Base-by-base conservation (phyloP, 495 filamentous ascomycete genomes). In the Neurospora tetraspora region DNA sequence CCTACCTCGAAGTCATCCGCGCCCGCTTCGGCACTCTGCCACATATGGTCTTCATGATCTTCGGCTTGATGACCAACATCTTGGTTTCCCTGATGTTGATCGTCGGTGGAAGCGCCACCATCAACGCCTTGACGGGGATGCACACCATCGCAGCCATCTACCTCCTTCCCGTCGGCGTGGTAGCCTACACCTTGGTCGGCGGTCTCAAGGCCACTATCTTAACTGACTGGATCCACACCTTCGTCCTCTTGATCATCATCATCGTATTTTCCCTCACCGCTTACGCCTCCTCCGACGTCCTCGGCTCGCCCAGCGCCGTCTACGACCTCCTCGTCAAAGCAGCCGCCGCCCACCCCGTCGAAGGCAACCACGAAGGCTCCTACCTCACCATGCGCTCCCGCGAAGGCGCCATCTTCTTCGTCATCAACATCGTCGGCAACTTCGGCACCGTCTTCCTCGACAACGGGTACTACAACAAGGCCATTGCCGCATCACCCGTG, bases 381-480 rank as follows among this genome's bases (percentile, higher is more conserved):
- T 97, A 97, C 76, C 81, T 98, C 9, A 97, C 95, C 7, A 97
- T 98, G 94, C 85, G 88, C 68, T 94, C 91, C 14, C 89, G 89
- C 74, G 89, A 97, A 76, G 94, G 94, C 34, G 94, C 90, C 23
- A 92, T 98, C 72, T 98, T 98, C 86, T 97, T 97, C 85, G 89
- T 98, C 69, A 98, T 98, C 83, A 97, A 98, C 81, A 87, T 97
- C 71, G 89, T 94, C 72, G 93, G 93, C 69, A 93, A 91, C 80
- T 93, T 91, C 61, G 88, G 92, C 68, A 95, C 93, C 38, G 92
- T 94, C 68, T 94, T 94, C 83, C 85, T 91, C 5, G 90, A 93
- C 80, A 93, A 91, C 73, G 89, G 89, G 69, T 96, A 96, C 85
- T 97, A 95, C 84, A 96, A 97, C 86, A 97, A 97, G 80, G 94